Conservation (phyloP, 2,329 filamentous ascomycete genomes). For the Botryotinia convoluta region DNA sequence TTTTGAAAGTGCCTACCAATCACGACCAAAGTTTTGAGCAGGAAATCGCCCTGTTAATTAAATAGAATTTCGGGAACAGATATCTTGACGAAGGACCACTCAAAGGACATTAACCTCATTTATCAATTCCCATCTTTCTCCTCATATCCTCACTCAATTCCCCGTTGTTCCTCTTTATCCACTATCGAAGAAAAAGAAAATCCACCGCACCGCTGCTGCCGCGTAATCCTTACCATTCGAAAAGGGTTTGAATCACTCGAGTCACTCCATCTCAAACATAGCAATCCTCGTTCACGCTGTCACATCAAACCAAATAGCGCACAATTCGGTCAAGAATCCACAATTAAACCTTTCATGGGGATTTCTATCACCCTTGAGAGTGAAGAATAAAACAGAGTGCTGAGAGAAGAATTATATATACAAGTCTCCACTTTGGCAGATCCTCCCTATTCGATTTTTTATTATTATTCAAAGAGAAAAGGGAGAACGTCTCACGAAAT, state of each 20-base stretch:
- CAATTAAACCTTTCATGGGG: conserved; percentile 12
- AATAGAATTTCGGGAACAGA: neutral
- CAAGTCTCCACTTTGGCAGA: conserved; percentile 11
- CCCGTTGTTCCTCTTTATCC: neutral
- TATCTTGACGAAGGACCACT: neutral
- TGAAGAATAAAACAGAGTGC: neutral
- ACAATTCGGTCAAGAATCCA: conserved; percentile 16
- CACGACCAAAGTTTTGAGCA: neutral
- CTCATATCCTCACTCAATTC: neutral
- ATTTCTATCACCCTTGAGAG: neutral
- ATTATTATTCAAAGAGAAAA: neutral
- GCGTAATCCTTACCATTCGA: conserved; percentile 5
- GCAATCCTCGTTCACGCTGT: neutral
- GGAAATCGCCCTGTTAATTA: neutral
- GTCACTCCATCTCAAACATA: conserved; percentile 6
- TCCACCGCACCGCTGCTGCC: conserved; percentile 2
- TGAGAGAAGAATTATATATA: neutral
- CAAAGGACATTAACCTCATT: neutral
- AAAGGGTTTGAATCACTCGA: conserved; percentile 3
- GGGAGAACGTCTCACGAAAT: conserved; percentile 14
- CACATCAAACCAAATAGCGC: neutral
- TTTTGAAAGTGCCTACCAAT: neutral
- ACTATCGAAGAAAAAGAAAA: neutral
- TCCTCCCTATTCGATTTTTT: conserved; percentile 18
- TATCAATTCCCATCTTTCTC: neutral